These are phyloP conservation scores for Magnusiomyces fungicola DNA, from an alignment of 1,139 yeast species.

Conservation along the genomic window DNA sequence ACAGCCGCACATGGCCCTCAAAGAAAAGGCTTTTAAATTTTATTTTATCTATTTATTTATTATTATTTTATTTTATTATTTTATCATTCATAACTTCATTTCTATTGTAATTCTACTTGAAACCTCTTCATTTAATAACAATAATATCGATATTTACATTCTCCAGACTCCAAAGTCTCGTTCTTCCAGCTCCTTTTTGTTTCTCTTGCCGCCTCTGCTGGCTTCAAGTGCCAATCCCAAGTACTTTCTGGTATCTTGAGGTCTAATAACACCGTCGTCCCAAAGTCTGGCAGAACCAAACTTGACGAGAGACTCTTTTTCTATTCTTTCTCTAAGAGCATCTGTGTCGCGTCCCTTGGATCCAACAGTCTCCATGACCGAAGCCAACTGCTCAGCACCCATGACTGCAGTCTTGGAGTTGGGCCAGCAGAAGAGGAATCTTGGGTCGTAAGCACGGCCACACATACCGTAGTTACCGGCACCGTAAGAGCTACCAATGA, in stretches of 20 bases:
- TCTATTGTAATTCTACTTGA: not conserved
- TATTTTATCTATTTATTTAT: too few relatives aligned
- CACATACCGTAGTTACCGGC: slow-evolving; percentile 36
- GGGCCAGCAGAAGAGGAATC: slow-evolving; percentile 34
- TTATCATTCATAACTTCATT: too few relatives aligned
- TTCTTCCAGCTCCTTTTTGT: slow-evolving; percentile 16
- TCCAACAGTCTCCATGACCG: slow-evolving; percentile 31
- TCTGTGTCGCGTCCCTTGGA: slow-evolving; percentile 23
- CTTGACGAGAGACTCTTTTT: slow-evolving; percentile 27
- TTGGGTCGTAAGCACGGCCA: slow-evolving; percentile 33
- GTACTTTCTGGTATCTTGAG: slow-evolving; percentile 30
- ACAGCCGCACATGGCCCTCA: too few relatives aligned
- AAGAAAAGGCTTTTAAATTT: too few relatives aligned
- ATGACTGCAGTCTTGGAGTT: slow-evolving; percentile 33
- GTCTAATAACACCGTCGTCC: slow-evolving; percentile 33
- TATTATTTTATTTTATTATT: too few relatives aligned
- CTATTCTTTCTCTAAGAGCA: slow-evolving; percentile 27
- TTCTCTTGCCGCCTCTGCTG: slow-evolving; percentile 20
- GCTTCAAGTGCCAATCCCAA: slow-evolving; percentile 32
- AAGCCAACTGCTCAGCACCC: slow-evolving; percentile 34
- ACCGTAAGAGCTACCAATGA: slow-evolving; percentile 33
- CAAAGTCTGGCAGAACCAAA: slow-evolving; percentile 32
- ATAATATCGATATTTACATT: slow-evolving; percentile 22
- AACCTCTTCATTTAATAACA: not conserved
- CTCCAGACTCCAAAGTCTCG: slow-evolving; percentile 31